phyloP scores from a whole-genome alignment of 1,139 yeast genomes.

The Kluyveromyces sp. region DNA sequence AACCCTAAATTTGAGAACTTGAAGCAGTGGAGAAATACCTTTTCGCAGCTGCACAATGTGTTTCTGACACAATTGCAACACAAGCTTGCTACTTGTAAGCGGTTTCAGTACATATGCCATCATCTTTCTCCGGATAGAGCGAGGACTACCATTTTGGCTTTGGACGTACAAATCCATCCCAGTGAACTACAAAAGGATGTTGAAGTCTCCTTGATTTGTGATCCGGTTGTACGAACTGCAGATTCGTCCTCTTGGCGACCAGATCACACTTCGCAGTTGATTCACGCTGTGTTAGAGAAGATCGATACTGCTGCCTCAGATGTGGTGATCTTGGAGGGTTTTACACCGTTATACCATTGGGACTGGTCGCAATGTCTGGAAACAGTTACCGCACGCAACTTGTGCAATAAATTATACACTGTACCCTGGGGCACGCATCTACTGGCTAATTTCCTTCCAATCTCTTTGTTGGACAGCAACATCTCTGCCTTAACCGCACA shows the following conservation, averaged over 20 bases:
- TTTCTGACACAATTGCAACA: constrained; percentile 16
- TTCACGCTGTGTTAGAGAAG: neutral
- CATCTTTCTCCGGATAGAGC: neutral
- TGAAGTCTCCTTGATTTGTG: neutral
- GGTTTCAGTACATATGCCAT: constrained; percentile 8
- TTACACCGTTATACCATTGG: constrained; percentile 20
- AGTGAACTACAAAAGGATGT: neutral
- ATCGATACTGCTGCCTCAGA: neutral
- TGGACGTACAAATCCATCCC: neutral
- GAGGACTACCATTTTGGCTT: neutral
- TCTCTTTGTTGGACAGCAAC: neutral
- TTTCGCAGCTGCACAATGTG: constrained; percentile 15
- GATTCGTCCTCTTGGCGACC: neutral
- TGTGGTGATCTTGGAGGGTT: constrained; percentile 21
- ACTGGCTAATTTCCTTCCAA: neutral
- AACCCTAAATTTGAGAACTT: constrained; percentile 16
- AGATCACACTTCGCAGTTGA: neutral
- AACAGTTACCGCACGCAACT: neutral
- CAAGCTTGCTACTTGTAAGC: constrained; percentile 9
- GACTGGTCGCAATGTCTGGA: constrained; percentile 11
- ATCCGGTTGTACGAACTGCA: neutral
- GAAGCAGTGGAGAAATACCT: constrained; percentile 18
- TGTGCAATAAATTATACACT: constrained; percentile 1
- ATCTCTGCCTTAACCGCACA: too few relatives aligned
- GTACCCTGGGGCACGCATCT: constrained; percentile 7